A percentile compares a stretch with the other conserved stretches of the same genome.
phyloP scores from a whole-genome alignment of 2,329 filamentous ascomycete species.

The Huntiella omanensis region DNA sequence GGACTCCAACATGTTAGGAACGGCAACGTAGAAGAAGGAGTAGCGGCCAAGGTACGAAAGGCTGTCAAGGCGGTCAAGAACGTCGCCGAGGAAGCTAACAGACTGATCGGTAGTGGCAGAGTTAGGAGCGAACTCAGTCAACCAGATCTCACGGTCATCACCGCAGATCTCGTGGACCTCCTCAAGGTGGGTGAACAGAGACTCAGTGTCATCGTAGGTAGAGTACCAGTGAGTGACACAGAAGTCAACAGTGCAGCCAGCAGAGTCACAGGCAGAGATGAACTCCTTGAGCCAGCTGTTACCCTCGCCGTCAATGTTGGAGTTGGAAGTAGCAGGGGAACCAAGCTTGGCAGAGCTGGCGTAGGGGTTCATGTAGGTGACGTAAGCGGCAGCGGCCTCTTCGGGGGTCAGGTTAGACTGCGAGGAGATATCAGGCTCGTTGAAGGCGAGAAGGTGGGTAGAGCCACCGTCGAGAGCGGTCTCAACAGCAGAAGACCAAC shows the following conservation, averaged over 20 bases:
- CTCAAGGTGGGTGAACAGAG: constrained; percentile 36
- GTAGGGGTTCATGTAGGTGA: constrained; percentile 35
- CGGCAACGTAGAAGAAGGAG: constrained; percentile 33
- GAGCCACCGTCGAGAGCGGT: constrained; percentile 33
- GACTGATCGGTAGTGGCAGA: constrained; percentile 24
- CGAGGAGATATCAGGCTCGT: constrained; percentile 46
- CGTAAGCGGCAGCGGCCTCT: constrained; percentile 33
- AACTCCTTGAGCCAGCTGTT: constrained; percentile 36
- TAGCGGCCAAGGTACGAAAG: constrained; percentile 34
- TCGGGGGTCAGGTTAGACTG: constrained; percentile 40
- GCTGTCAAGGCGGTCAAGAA: constrained; percentile 29
- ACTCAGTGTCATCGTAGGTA: constrained; percentile 24
- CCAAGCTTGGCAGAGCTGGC: constrained; percentile 33
- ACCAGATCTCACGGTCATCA: constrained; percentile 33
- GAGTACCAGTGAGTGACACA: constrained; percentile 48
- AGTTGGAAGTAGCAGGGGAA: constrained; percentile 44
- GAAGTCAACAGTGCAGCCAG: constrained; percentile 37
- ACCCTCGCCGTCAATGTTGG: constrained; percentile 28
- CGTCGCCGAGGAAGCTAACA: constrained; percentile 28
- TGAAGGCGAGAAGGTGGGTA: constrained; percentile 45
- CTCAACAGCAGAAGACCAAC: constrained; percentile 32
- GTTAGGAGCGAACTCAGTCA: constrained; percentile 44
- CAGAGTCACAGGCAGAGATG: constrained; percentile 28
- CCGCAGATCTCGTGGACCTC: constrained; percentile 25
- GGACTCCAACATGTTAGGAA: constrained; percentile 24